Evolutionary conservation across 176 grass and related monocot genomes (phyloP).

Genomic region (Saccharum spontaneum): DNA sequence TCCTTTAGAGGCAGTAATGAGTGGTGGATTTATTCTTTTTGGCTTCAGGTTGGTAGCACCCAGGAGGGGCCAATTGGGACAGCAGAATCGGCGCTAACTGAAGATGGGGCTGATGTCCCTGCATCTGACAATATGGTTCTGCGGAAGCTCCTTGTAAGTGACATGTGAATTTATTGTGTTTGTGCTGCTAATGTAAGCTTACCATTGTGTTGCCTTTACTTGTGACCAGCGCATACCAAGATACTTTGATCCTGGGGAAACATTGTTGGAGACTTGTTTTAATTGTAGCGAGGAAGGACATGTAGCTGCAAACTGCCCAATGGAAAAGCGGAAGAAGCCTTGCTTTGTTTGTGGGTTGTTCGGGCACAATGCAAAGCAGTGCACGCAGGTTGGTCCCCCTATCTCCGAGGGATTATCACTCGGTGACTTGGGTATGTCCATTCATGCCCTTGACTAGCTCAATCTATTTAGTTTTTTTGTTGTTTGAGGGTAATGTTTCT

Average conservation of each 20-base stretch:
- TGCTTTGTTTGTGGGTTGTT: slow-evolving; percentile 95
- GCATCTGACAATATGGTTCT: slow-evolving; percentile 60
- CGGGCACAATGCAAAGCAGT: slow-evolving; percentile 77
- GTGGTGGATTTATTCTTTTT: slow-evolving; percentile 26
- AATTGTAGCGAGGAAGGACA: slow-evolving; percentile 95
- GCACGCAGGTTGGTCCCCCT: slow-evolving; percentile 73
- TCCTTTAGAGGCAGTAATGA: not conserved
- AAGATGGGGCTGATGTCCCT: slow-evolving; percentile 39
- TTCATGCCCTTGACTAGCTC: slow-evolving; percentile 28
- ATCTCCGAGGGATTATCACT: slow-evolving; percentile 45
- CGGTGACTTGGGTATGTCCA: slow-evolving; percentile 50
- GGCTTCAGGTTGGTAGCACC: slow-evolving; percentile 35
- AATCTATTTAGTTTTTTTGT: slow-evolving; percentile 22
- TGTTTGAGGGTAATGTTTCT: slow-evolving; percentile 15
- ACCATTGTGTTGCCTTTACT: slow-evolving; percentile 20
- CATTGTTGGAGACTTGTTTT: slow-evolving; percentile 67
- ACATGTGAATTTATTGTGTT: slow-evolving; percentile 24
- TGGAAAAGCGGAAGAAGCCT: slow-evolving; percentile 73
- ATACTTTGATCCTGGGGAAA: slow-evolving; percentile 85
- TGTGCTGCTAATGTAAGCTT: not conserved
- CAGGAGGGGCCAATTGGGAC: slow-evolving; percentile 40
- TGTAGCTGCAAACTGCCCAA: slow-evolving; percentile 72
- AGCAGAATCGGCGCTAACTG: slow-evolving; percentile 39
- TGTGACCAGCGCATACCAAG: slow-evolving; percentile 76
- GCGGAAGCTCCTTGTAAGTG: slow-evolving; percentile 95